A percentile compares a stretch with the other conserved stretches of the same genome.
phyloP scores from a whole-genome alignment of 2,329 filamentous ascomycete species.

The Orbilia javanica region DNA sequence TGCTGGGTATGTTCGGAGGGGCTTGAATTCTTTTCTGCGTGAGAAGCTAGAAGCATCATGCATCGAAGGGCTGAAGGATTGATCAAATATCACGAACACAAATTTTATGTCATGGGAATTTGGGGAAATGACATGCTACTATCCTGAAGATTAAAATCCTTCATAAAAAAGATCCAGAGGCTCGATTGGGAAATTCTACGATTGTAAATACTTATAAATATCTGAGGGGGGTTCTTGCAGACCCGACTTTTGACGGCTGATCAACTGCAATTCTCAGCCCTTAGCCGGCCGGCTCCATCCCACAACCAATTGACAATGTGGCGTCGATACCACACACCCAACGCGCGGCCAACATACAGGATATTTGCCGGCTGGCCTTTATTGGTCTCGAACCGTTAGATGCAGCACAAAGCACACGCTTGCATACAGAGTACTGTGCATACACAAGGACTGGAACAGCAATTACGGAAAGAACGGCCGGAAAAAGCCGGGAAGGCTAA shows the following conservation, averaged over 20 bases:
- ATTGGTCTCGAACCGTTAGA: too few species aligned
- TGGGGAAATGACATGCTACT: too few species aligned
- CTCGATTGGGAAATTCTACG: background rate
- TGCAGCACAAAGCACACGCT: too few species aligned
- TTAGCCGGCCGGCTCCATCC: background rate
- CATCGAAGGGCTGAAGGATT: background rate
- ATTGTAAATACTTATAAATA: background rate
- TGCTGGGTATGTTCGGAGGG: background rate
- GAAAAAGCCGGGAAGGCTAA: background rate
- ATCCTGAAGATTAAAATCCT: background rate
- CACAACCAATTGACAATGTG: background rate
- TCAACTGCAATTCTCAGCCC: background rate
- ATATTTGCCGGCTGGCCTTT: background rate
- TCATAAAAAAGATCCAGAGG: background rate
- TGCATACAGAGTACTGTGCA: too few species aligned
- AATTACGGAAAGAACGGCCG: background rate
- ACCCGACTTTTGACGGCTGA: background rate
- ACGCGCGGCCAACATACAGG: conserved; percentile 1
- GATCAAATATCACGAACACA: background rate
- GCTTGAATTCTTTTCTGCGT: background rate
- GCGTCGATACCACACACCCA: conserved; percentile 2
- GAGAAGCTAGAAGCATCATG: background rate
- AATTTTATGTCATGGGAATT: too few species aligned
- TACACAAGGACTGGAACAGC: background rate
- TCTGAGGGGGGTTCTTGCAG: background rate